Evolutionary conservation across 306 rosid genomes (phyloP).

Genomic region (Vigna trinervia): DNA sequence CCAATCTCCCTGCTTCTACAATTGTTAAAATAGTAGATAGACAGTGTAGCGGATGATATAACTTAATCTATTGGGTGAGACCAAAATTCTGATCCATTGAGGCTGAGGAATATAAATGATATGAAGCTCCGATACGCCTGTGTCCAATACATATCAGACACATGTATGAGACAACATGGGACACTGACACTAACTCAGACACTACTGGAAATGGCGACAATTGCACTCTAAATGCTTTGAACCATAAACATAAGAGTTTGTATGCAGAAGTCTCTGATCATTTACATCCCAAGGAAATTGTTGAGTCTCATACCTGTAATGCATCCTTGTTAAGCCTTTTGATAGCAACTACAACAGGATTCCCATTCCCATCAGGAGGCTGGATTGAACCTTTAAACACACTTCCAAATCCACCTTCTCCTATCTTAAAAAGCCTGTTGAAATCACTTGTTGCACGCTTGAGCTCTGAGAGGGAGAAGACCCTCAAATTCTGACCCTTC

Average conservation of each 20-base stretch:
- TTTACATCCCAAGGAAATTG: slow-evolving; percentile 11
- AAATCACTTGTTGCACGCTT: slow-evolving; percentile 69
- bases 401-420: slow-evolving; percentile 96
- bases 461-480: slow-evolving; percentile 67
- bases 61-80: neutral
- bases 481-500: slow-evolving; percentile 77
- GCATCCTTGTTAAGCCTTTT: slow-evolving; percentile 77
- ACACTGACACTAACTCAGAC: too few species aligned
- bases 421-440: slow-evolving; percentile 71
- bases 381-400: slow-evolving; percentile 80
- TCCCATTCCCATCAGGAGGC: slow-evolving; percentile 64
- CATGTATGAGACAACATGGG: too few species aligned
- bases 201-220: neutral
- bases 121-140: too few species aligned
- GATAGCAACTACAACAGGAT: slow-evolving; percentile 66
- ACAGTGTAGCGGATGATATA: neutral
- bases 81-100: neutral
- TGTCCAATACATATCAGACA: too few species aligned
- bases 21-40: neutral
- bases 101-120: neutral
- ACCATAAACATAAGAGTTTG: slow-evolving; percentile 7
- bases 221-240: neutral
- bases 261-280: slow-evolving; percentile 5
- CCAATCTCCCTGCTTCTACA: neutral
- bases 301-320: slow-evolving; percentile 65